Evolutionary conservation across 2,329 filamentous ascomycete species (phyloP).

Genomic region (Monosporascus sp.): DNA sequence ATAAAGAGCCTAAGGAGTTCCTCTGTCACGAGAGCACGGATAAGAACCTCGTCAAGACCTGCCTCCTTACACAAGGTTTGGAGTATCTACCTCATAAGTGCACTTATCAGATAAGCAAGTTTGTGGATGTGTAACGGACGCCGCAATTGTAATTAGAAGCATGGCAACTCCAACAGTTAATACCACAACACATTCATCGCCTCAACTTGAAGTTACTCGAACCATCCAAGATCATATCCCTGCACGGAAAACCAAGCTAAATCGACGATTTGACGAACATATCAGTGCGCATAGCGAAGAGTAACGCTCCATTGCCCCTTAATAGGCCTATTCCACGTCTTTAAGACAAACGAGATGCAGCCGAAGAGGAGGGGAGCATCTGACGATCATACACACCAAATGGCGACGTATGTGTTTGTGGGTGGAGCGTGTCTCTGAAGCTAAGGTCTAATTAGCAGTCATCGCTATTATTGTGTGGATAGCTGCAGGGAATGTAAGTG

Average conservation of each 20-base stretch:
- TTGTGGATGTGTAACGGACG: background rate
- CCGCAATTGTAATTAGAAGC: background rate
- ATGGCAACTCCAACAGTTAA: background rate
- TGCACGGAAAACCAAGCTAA: no score
- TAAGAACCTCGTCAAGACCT: background rate
- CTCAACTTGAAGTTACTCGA: background rate
- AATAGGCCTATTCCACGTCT: background rate
- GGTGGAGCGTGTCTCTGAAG: no score
- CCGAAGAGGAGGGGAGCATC: background rate
- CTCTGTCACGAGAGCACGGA: background rate
- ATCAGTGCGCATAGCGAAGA: background rate
- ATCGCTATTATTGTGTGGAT: no score
- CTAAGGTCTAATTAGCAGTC: no score
- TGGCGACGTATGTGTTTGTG: no score
- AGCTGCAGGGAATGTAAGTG: background rate
- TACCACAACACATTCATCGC: background rate
- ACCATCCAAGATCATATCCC: background rate
- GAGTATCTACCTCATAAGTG: no score
- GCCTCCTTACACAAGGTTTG: no score
- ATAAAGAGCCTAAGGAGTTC: background rate
- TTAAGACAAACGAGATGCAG: background rate
- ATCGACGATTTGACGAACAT: no score
- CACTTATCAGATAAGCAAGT: no score
- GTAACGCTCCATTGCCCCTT: background rate
- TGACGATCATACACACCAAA: background rate